These are phyloP conservation scores for Potentilla sterilis DNA, from an alignment of 306 rosid genomes.

Conservation along the genomic window DNA sequence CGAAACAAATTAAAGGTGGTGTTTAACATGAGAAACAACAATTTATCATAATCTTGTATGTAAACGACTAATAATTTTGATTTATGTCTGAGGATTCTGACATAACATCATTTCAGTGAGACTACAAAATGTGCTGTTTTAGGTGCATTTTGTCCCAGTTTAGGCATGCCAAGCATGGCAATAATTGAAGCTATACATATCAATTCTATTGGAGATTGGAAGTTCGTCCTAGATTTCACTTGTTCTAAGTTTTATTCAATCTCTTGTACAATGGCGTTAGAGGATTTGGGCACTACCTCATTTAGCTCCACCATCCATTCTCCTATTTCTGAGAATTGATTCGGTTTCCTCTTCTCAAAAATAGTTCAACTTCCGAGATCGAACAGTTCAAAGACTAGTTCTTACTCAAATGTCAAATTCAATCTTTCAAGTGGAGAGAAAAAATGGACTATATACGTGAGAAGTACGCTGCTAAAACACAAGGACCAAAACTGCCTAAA, in stretches of 20 bases:
- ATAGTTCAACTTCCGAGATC: background rate
- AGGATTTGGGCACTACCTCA: background rate
- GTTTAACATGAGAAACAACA: no score
- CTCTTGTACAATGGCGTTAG: background rate
- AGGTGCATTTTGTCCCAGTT: background rate
- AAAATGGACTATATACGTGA: background rate
- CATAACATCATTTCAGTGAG: background rate
- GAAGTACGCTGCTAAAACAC: background rate
- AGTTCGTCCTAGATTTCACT: background rate
- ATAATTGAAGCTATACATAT: background rate
- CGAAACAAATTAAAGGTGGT: background rate
- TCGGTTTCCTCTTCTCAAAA: background rate
- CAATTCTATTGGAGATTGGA: background rate
- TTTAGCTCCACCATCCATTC: background rate
- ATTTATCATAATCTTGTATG: background rate
- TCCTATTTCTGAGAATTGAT: background rate
- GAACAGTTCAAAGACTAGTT: background rate
- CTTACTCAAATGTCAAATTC: background rate
- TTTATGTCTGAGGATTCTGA: background rate
- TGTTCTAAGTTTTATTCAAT: background rate
- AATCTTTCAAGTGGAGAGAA: background rate
- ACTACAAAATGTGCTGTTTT: background rate
- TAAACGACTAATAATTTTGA: background rate
- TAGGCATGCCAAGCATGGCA: background rate
- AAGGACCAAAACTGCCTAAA: background rate